These are phyloP conservation scores for Metschnikowia kofuensis DNA, from an alignment of 805 yeast species.

Conservation along the genomic window DNA sequence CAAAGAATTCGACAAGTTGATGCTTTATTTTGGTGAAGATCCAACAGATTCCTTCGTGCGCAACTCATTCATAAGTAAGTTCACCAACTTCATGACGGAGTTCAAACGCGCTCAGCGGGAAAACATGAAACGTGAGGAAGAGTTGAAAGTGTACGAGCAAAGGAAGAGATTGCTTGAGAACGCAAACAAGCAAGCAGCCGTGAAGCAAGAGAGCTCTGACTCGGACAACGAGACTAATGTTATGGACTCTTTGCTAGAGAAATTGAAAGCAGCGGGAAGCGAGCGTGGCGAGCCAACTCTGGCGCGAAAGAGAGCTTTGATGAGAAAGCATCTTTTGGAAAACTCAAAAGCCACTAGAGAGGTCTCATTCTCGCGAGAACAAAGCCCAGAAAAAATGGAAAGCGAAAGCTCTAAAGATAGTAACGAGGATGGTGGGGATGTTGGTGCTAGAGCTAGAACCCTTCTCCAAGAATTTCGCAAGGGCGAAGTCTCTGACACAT, in stretches of 20 bases:
- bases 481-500: slow-evolving; percentile 23
- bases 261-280: slow-evolving; percentile 83
- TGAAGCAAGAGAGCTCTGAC: slow-evolving; percentile 20
- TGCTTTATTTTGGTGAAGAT: slow-evolving; percentile 74
- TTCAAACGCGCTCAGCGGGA: slow-evolving; percentile 65
- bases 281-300: slow-evolving; percentile 71
- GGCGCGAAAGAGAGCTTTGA: slow-evolving; percentile 77
- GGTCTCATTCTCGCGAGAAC: neutral
- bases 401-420: slow-evolving; percentile 2
- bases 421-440: slow-evolving; percentile 34
- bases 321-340: slow-evolving; percentile 58
- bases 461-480: slow-evolving; percentile 58
- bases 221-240: slow-evolving; percentile 50
- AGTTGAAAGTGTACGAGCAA: slow-evolving; percentile 66
- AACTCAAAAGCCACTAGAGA: slow-evolving; percentile 17
- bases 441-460: slow-evolving; percentile 60
- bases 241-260: slow-evolving; percentile 85
- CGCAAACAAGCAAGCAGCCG: slow-evolving; percentile 30
- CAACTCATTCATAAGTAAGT: slow-evolving; percentile 60
- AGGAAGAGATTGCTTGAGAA: slow-evolving; percentile 62
- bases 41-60: slow-evolving; percentile 51
- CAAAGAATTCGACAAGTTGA: slow-evolving; percentile 52
- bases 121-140: slow-evolving; percentile 66
- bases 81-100: slow-evolving; percentile 56
- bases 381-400: neutral